Evolutionary conservation across 2,329 filamentous ascomycete species (phyloP).

Genomic region (Trematosphaeria pertusa): DNA sequence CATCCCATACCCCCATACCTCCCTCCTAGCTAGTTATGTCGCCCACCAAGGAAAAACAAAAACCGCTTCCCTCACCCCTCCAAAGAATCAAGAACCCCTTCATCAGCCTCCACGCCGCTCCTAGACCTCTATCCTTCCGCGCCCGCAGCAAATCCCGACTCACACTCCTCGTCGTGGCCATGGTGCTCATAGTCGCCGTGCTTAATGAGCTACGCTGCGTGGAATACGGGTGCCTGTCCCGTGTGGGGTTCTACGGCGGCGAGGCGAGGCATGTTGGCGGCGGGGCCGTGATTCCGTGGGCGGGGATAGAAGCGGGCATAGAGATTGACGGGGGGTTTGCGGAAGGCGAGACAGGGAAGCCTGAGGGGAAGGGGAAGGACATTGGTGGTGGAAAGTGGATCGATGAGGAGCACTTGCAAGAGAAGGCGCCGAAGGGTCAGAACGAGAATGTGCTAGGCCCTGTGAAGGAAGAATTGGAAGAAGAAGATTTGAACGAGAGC

Average conservation of each 20-base stretch:
- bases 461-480: not conserved
- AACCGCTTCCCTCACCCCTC: constrained; percentile 2
- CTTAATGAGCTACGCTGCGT: constrained; percentile 18
- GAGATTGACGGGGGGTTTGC: too few relatives aligned
- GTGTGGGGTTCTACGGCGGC: constrained; percentile 10
- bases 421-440: not conserved
- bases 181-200: constrained; percentile 7
- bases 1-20: too few relatives aligned
- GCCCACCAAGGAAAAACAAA: not conserved
- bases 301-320: too few relatives aligned
- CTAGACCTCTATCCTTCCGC: constrained; percentile 7
- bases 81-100: constrained; percentile 6
- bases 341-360: too few relatives aligned
- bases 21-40: not conserved
- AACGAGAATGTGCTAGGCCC: not conserved
- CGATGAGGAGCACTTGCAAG: not conserved
- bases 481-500: too few relatives aligned
- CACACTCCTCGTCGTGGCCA: constrained; percentile 5
- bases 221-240: constrained; percentile 13
- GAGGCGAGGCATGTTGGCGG: constrained; percentile 4
- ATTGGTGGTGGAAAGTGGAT: too few relatives aligned
- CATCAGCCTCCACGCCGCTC: not conserved
- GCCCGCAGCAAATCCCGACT: constrained; percentile 4
- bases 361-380: too few relatives aligned
- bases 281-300: too few relatives aligned